Percentiles rank a stretch among this genome's conserved stretches.
phyloP scores from a whole-genome alignment of 306 rosid species.

The Adenanthera pavonina region DNA sequence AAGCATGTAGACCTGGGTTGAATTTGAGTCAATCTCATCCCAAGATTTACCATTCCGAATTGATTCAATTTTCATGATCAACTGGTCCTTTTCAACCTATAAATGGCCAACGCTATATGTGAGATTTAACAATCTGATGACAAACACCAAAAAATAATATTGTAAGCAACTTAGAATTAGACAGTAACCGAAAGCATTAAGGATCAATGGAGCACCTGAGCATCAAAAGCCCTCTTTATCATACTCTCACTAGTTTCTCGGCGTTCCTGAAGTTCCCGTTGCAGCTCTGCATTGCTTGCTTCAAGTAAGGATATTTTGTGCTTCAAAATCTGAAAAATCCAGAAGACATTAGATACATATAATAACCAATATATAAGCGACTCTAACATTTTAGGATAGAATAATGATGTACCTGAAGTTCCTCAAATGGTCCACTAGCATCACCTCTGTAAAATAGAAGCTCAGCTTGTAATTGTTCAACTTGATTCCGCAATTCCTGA shows the following conservation, averaged over 20 bases:
- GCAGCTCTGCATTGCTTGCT: constrained; percentile 81
- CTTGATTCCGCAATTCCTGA: constrained; percentile 82
- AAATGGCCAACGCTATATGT: constrained; percentile 32
- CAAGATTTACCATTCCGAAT: constrained; percentile 85
- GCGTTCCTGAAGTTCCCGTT: constrained; percentile 63
- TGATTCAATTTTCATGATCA: constrained; percentile 75
- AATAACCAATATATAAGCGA: constrained; percentile 21
- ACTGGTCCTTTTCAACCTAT: constrained; percentile 88
- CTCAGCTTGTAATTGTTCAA: constrained; percentile 91
- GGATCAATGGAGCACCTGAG: constrained; percentile 43
- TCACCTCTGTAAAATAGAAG: constrained; percentile 79
- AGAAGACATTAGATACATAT: constrained; percentile 31
- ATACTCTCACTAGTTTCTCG: constrained; percentile 45
- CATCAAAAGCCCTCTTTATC: constrained; percentile 48
- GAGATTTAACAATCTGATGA: constrained; percentile 25
- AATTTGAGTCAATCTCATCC: constrained; percentile 85
- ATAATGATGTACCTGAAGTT: constrained; percentile 70
- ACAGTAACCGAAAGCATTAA: constrained; percentile 25
- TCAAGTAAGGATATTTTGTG: constrained; percentile 90
- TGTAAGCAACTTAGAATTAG: constrained; percentile 40
- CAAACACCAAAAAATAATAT: background rate
- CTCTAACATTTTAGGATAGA: background rate
- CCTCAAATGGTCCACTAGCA: constrained; percentile 75
- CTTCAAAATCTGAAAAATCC: constrained; percentile 71
- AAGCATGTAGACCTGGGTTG: constrained; percentile 63